Evolutionary conservation across 2,329 filamentous ascomycete species (phyloP), one percentile per base, ranked within the genome.

Genomic region (Aciculosporium take): DNA sequence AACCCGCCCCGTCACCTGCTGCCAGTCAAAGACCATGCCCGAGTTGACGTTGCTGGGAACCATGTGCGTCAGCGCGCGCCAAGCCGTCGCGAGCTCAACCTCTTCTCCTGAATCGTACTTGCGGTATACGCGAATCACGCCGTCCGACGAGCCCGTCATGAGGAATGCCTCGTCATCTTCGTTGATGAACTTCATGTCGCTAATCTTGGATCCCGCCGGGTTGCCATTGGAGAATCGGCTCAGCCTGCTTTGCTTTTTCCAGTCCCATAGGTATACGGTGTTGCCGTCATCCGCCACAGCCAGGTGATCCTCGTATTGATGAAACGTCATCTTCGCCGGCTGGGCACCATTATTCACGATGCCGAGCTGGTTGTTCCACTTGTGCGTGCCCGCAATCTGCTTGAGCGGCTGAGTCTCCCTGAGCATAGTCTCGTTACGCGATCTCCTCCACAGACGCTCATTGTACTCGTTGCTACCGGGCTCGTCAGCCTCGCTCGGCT

Each of bases 21-120:
- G 89, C 91, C 91, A 98, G 59, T 98, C 89, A 57, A 96, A 93
- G 21, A 96, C 89, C 63, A 98, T 81, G 18, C 91, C 91, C 1
- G 88, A 88, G 58, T 94, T 94, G 54, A 88, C 82, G 53, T 89
- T 94, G 59, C 85, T 94, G 4, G 88, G 86, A 5, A 96, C 83
- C 57, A 96, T 82, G 61, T 98, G 86, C 10, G 86, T 94, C 45
- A 98, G 65, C 4, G 91, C 91, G 36, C 91, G 79, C 77, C 93
- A 96, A 15, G 86, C 76, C 1, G 89, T 87, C 3, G 93, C 87
- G 24, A 98, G 74, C 62, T 94, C 84, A 23, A 91, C 80, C 39
- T 79, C 72, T 47, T 72, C 72, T 36, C 80, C 72, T 18, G 76
- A 78, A 51, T 95, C 87, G 58, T 98, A 98, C 56, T 91, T 83